These are phyloP conservation scores for Hypomontagnella monticulosa DNA, from an alignment of 495 filamentous ascomycete species.

Conservation along the genomic window DNA sequence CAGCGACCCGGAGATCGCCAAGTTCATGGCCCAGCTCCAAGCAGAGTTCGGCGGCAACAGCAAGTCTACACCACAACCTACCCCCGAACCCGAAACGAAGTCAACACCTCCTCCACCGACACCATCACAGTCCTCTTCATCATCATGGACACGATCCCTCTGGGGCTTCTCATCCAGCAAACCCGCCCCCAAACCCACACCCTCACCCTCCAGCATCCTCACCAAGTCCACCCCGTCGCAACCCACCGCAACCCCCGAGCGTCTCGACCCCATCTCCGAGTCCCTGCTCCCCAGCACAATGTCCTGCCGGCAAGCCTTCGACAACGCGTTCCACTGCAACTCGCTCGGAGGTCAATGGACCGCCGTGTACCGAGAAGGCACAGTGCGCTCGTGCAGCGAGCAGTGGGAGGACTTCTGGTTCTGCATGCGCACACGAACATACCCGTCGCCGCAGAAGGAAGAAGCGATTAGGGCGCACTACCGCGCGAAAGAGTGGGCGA, in stretches of 20 bases:
- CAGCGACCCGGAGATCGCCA: conserved; percentile 53
- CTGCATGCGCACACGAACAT: conserved; percentile 83
- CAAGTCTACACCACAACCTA: conserved; percentile 13
- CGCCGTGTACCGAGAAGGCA: conserved; percentile 83
- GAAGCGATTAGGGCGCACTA: conserved; percentile 75
- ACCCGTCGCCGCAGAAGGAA: conserved; percentile 59
- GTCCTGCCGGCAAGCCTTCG: conserved; percentile 91
- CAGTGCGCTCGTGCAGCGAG: conserved; percentile 74
- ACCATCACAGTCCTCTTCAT: conserved; percentile 18
- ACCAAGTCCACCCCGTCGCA: conserved; percentile 17
- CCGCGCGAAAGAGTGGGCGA: conserved; percentile 70
- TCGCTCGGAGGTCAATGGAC: conserved; percentile 87
- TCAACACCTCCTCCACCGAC: conserved; percentile 3
- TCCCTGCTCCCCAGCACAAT: conserved; percentile 79
- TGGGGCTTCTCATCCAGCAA: conserved; percentile 34
- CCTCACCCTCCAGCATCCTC: conserved; percentile 19
- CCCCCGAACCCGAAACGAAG: conserved; percentile 11
- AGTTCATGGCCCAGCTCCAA: conserved; percentile 53
- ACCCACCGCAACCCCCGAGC: conserved; percentile 10
- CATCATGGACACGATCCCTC: conserved; percentile 24
- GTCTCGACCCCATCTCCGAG: conserved; percentile 56
- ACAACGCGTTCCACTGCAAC: conserved; percentile 94
- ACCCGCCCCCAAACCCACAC: conserved; percentile 26
- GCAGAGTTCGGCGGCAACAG: conserved; percentile 38
- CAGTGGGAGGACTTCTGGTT: conserved; percentile 93